Evolutionary conservation across 2,329 filamentous ascomycete species (phyloP), one percentile per base, ranked within the genome.

Genomic region (Knufia petricola): DNA sequence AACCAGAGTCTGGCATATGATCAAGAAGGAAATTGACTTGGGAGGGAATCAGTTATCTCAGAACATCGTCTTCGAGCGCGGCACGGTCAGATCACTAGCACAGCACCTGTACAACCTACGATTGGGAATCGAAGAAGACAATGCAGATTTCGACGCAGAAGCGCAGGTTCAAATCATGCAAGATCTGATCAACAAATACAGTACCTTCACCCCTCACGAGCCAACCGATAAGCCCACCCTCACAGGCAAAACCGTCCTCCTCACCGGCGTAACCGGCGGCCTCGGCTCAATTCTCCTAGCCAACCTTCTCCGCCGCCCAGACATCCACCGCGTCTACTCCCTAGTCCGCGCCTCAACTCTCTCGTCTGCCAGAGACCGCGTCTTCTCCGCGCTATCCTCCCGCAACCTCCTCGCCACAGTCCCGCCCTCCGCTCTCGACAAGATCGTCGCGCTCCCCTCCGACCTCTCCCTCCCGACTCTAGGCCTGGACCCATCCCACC

Each of bases 191-290:
- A 55, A 70, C 23, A 56, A 69, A 54, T 73, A 71, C 52, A 51
- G 51, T 19, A 38, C 13, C 13, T 54, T 54, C 32, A 48, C 50
- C 13, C 38, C 36, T 10, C 45, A 46, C 23, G 40, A 42, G 30
- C 32, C 50, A 31, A 20, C 26, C 2, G 39, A 44, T n/a, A 50
- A 42, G 17, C 24, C 49, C 7, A 31, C 30, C 3, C 7, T 41
- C n/a, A 30, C 17, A 20, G 42, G 3, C 24, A 46, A 47, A 28
- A 45, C 38, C 15, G 45, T 50, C 17, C 43, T 55, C n/a, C 41
- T 84, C 2, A 85, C 81, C 0, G 82, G 82, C 1, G 74, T 74
- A 0, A 84, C 81, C 0, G 82, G 82, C 1, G 80, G 79, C 1
- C 67, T 85, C 0, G 82, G 82, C 1, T 70, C 76, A 0, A 78